Percentiles rank a stretch among this genome's conserved stretches.
Evolutionary conservation across 306 rosid species (phyloP).

Genomic region (Geum urbanum): DNA sequence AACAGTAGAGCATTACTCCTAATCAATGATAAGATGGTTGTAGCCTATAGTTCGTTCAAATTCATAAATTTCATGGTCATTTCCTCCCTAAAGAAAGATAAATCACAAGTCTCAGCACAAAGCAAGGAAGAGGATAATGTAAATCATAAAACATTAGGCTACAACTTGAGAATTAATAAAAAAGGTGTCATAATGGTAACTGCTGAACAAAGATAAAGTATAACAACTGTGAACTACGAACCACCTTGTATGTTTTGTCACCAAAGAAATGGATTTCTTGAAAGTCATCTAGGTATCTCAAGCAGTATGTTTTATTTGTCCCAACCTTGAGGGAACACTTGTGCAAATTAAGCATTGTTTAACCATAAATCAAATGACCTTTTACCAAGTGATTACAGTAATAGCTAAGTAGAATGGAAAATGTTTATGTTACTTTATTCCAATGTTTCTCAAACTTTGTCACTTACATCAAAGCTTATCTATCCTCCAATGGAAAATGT

Average conservation of each 20-base stretch:
- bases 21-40: background rate
- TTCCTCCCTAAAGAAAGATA: constrained; percentile 64
- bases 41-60: constrained; percentile 70
- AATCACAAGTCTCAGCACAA: constrained; percentile 1
- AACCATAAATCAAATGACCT: background rate
- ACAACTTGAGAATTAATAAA: background rate
- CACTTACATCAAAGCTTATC: constrained; percentile 93
- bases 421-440: background rate
- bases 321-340: constrained; percentile 99
- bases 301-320: constrained; percentile 83
- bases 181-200: background rate
- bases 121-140: background rate
- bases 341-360: constrained; percentile 4
- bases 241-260: constrained; percentile 97
- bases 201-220: background rate
- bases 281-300: constrained; percentile 74
- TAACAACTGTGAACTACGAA: constrained; percentile 15
- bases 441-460: constrained; percentile 17
- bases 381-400: background rate
- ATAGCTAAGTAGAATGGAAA: background rate
- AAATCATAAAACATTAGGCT: background rate
- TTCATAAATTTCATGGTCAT: constrained; percentile 92
- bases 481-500: constrained; percentile 95
- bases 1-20: background rate
- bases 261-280: constrained; percentile 95